Conservation (phyloP, 1,284 basidiomycete genomes). For the Cryptococcus sp. region DNA sequence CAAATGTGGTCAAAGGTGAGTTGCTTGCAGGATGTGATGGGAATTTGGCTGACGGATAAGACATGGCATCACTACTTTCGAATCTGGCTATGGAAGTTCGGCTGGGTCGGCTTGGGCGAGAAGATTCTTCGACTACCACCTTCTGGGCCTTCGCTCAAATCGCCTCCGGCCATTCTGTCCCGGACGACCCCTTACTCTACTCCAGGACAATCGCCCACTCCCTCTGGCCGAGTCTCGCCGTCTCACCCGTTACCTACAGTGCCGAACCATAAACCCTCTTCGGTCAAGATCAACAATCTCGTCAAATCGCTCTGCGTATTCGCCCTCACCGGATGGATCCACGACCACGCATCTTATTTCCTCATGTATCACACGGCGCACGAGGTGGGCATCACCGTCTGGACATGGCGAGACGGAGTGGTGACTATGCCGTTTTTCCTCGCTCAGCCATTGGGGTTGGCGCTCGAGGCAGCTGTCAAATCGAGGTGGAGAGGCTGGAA, state of each 20-base stretch:
- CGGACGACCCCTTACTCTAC: not conserved
- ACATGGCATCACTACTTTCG: constrained; percentile 40
- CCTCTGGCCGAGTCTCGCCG: constrained; percentile 23
- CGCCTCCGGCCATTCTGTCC: not conserved
- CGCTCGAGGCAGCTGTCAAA: constrained; percentile 31
- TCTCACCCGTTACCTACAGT: constrained; percentile 20
- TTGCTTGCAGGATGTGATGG: no score
- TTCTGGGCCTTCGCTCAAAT: constrained; percentile 20
- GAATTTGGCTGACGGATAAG: constrained; percentile 12
- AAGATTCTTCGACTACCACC: constrained; percentile 33
- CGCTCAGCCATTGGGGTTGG: constrained; percentile 34
- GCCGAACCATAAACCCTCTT: constrained; percentile 2
- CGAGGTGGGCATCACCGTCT: not conserved
- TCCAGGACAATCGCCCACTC: not conserved
- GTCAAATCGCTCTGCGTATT: constrained; percentile 39
- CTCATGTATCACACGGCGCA: constrained; percentile 3
- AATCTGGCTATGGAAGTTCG: constrained; percentile 30
- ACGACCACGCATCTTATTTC: constrained; percentile 30
- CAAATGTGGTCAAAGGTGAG: constrained; percentile 40
- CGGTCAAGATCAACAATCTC: constrained; percentile 21
- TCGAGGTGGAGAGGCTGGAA: constrained; percentile 24
- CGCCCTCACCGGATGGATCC: constrained; percentile 31
- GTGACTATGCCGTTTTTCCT: constrained; percentile 36
- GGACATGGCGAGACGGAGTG: constrained; percentile 10
- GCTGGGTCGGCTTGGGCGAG: constrained; percentile 38